A percentile compares a stretch with the other conserved stretches of the same genome.
Conservation (phyloP, 106 monocot genomes). For the Hemerocallis citrina region DNA sequence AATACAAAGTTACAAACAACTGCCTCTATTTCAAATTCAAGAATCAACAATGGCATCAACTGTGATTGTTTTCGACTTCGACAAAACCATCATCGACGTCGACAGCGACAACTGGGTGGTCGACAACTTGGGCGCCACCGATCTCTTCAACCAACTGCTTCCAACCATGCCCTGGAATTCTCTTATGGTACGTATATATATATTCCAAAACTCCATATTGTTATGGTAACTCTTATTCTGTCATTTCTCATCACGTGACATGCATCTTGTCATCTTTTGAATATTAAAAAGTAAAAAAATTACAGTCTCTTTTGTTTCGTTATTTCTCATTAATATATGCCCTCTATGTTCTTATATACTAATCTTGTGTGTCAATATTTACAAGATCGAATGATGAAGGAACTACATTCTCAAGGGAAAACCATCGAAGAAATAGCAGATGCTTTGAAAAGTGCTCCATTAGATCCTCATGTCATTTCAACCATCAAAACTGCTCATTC, state of each 20-base stretch:
- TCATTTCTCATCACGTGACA: no score
- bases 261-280: no score
- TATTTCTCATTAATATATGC: no score
- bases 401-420: constrained; percentile 30
- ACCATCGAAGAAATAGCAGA: constrained; percentile 26
- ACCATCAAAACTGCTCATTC: constrained; percentile 33
- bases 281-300: no score
- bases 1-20: no score
- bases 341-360: no score
- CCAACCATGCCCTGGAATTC: constrained; percentile 76
- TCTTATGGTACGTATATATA: constrained; percentile 50
- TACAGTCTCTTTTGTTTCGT: no score
- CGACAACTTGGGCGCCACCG: constrained; percentile 40
- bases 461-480: constrained; percentile 21
- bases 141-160: constrained; percentile 45
- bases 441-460: constrained; percentile 23
- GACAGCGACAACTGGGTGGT: constrained; percentile 95
- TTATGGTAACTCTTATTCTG: no score
- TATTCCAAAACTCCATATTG: no score
- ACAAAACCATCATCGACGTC: constrained; percentile 91
- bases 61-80: constrained; percentile 81
- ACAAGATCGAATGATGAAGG: constrained; percentile 42
- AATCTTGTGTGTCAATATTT: no score
- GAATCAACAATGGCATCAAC: constrained; percentile 7
- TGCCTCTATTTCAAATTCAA: no score